phyloP scores from a whole-genome alignment of 768 basidiomycete species.

The Gloeophyllum trabeum region DNA sequence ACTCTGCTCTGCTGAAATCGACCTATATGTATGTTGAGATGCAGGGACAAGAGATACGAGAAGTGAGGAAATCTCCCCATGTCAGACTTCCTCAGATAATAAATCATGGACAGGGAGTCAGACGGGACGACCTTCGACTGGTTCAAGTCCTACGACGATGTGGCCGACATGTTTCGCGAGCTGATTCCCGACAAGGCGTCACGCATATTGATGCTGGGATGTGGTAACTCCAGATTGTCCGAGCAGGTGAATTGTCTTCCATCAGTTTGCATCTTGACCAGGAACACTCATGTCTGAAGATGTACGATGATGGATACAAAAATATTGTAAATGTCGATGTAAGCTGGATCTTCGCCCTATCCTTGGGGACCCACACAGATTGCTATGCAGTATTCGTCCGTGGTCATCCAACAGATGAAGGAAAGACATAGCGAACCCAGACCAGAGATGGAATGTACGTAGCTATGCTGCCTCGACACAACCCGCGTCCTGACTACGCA shows the following conservation, averaged over 20 bases:
- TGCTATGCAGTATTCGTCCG: conserved; percentile 54
- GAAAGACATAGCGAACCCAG: conserved; percentile 33
- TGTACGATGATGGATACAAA: conserved; percentile 82
- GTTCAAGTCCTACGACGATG: conserved; percentile 75
- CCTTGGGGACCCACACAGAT: not conserved
- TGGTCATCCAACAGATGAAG: conserved; percentile 69
- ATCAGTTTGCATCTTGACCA: too few species aligned
- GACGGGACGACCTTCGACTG: conserved; percentile 65
- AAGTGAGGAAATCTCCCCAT: too few species aligned
- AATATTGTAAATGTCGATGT: conserved; percentile 77
- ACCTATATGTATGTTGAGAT: not conserved
- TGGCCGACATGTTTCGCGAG: conserved; percentile 48
- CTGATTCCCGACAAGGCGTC: conserved; percentile 51
- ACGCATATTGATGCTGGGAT: conserved; percentile 70
- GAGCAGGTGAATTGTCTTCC: conserved; percentile 61
- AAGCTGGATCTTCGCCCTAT: conserved; percentile 9
- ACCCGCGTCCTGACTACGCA: conserved; percentile 1
- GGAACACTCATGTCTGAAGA: conserved; percentile 33
- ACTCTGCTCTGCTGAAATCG: not conserved
- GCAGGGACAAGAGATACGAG: conserved; percentile 62
- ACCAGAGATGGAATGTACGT: conserved; percentile 64
- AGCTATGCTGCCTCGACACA: too few species aligned
- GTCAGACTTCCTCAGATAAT: too few species aligned
- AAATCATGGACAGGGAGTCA: conserved; percentile 36
- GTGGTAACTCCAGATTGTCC: conserved; percentile 74